Conservation (phyloP, 805 yeast species). For the Hemisphaericaspora nanyangensis region DNA sequence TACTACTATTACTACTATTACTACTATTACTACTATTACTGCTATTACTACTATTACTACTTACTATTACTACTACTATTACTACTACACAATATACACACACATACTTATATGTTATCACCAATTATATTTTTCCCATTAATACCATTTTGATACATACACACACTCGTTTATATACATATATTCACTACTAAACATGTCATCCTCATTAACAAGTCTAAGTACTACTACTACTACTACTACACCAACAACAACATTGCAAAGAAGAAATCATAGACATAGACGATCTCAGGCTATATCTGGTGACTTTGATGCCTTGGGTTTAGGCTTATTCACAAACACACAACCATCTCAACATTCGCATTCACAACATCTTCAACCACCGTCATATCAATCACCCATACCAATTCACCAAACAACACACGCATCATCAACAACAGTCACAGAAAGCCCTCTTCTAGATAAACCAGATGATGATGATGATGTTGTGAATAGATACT, state of each 20-base stretch:
- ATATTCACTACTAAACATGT: not conserved
- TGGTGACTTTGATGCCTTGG: conserved; percentile 67
- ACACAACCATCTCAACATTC: conserved; percentile 5
- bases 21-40: too few species aligned
- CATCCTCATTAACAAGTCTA: not conserved
- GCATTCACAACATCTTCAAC: not conserved
- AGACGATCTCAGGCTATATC: conserved; percentile 85
- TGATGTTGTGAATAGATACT: conserved; percentile 24
- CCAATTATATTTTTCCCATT: too few species aligned
- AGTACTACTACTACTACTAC: too few species aligned
- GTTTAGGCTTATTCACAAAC: conserved; percentile 27
- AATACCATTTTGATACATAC: too few species aligned
- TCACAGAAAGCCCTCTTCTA: not conserved
- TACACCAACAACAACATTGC: conserved; percentile 12
- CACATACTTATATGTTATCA: too few species aligned
- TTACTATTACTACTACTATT: not conserved
- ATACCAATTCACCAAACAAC: not conserved
- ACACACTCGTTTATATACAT: too few species aligned
- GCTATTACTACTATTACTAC: too few species aligned
- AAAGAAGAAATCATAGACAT: conserved; percentile 65
- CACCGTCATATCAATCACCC: not conserved
- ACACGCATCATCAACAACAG: not conserved
- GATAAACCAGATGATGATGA: not conserved
- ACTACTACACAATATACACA: not conserved
- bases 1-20: too few species aligned